These are phyloP conservation scores for carrot (Daucus carota) DNA, from an alignment of 129 eudicot species.

Conservation along the genomic window DH1_v3.0 NC_030385.2:15519501-15520000, in stretches of 20 bases:
- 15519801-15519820: constrained; percentile 61
- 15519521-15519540: not conserved
- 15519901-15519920: not conserved
- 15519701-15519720: constrained; percentile 51
- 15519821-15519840: constrained; percentile 24
- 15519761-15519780: not conserved
- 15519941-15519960: constrained; percentile 22
- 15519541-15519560: not conserved
- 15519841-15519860: constrained; percentile 18
- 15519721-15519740: constrained; percentile 21
- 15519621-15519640: constrained; percentile 49
- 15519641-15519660: constrained; percentile 32
- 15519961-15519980: constrained; percentile 45
- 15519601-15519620: constrained; percentile 38
- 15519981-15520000: constrained; percentile 43
- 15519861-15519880: constrained; percentile 28
- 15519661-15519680: constrained; percentile 42
- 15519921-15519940: not conserved
- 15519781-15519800: not conserved
- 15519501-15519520: too few relatives aligned
- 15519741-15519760: not conserved
- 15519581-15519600: constrained; percentile 35
- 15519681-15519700: constrained; percentile 42
- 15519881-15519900: not conserved
- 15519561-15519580: constrained; percentile 53